Evolutionary conservation across 2,329 filamentous ascomycete genomes (phyloP), one percentile per base, ranked within the genome.

Genomic region (Intubia oerlemansii): DNA sequence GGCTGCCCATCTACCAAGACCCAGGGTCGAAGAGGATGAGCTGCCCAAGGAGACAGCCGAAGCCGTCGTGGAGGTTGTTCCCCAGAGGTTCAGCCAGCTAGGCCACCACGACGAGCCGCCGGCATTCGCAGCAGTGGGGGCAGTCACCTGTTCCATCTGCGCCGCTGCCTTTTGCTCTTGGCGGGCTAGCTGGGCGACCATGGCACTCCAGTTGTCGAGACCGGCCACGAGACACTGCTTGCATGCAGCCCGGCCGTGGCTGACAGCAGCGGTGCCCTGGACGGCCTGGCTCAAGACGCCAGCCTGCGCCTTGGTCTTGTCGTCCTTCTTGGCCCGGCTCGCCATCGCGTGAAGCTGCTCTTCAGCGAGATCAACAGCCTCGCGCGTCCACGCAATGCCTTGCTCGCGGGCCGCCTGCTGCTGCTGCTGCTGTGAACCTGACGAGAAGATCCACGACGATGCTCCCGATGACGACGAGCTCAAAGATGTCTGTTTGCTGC

Each of bases 391-490:
- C 5, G 71, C 70, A 2, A 93, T 57, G 1, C 82, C 85, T 35
- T 76, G 72, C 27, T 79, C 70, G 28, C 57, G 54, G 12, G 46
- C 48, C 7, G 24, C 24, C 27, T 19, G 24, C 42, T 46, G 10
- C 34, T 30, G 11, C 36, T 25, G 22, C 44, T 61, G 44, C 17
- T 42, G 49, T 38, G 58, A 63, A 18, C 19, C 17, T 5, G 31
- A 67, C 56, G 40, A 68, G 68, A 35, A n/a, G n/a, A n/a, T n/a
- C n/a, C 2, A 80, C 73, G 2, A 77, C 53, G 38, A 81, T 72
- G 17, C 90, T 78, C 16, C 74, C 80, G 85, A 91, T 81, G 82
- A 92, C 5, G 70, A 68, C 2, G 92, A 56, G 1, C 80, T 81
- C 34, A 74, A 70, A n/a, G n/a, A n/a, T n/a, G n/a, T n/a, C n/a